Conservation (phyloP, 2,329 filamentous ascomycete genomes). For the Setomelanomma holmii region DNA sequence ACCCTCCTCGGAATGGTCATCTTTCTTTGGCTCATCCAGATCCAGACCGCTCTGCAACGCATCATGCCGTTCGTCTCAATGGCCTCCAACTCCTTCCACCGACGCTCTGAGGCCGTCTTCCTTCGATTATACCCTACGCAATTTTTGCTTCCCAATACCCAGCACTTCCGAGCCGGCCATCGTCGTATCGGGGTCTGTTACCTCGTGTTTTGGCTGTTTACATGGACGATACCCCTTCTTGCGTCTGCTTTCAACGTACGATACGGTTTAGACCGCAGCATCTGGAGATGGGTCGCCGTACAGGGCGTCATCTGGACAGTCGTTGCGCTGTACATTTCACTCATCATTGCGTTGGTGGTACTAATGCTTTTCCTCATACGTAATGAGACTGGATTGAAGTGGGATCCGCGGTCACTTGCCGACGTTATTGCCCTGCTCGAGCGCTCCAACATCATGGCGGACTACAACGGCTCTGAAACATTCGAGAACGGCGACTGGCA, state of each 20-base stretch:
- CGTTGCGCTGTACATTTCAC: constrained; percentile 73
- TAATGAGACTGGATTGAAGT: constrained; percentile 76
- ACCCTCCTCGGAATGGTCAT: constrained; percentile 75
- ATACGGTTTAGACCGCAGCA: constrained; percentile 63
- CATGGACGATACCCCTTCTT: constrained; percentile 82
- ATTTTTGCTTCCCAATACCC: constrained; percentile 71
- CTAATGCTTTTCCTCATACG: constrained; percentile 70
- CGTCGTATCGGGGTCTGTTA: constrained; percentile 71
- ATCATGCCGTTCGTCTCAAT: constrained; percentile 81
- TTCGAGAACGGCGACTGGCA: constrained; percentile 61
- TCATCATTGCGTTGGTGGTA: constrained; percentile 65
- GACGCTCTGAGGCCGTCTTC: constrained; percentile 70
- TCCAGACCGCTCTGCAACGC: constrained; percentile 77
- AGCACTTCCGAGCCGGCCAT: constrained; percentile 73
- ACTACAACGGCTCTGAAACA: constrained; percentile 74
- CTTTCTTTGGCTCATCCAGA: constrained; percentile 77
- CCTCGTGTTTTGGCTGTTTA: constrained; percentile 75
- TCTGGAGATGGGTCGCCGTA: constrained; percentile 82
- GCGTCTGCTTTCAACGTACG: constrained; percentile 76
- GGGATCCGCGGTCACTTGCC: constrained; percentile 83
- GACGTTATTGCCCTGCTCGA: constrained; percentile 81
- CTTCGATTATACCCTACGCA: constrained; percentile 66
- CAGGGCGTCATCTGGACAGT: constrained; percentile 80
- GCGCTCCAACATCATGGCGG: constrained; percentile 77
- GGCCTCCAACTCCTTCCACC: constrained; percentile 66